A percentile compares a stretch with the other conserved stretches of the same genome.
Evolutionary conservation across 495 filamentous ascomycete genomes (phyloP).

Genomic region (Bryoglossum gracile): DNA sequence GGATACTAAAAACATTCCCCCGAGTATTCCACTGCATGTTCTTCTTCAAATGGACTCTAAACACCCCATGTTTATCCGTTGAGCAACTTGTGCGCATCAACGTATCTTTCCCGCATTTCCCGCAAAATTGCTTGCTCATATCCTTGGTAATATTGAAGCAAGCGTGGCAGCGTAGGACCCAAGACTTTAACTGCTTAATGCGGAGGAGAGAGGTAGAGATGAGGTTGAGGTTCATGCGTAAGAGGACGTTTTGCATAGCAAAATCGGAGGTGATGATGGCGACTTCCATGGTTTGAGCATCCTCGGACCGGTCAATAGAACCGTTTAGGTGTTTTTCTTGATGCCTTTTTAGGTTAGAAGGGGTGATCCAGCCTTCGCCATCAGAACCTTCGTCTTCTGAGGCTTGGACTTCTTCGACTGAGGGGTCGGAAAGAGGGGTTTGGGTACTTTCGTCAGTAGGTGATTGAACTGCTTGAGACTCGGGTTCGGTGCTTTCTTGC

Average conservation of each 20-base stretch:
- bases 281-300: constrained; percentile 58
- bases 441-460: neutral
- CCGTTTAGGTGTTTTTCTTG: constrained; percentile 57
- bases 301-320: constrained; percentile 40
- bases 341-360: constrained; percentile 80
- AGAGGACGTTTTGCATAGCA: constrained; percentile 91
- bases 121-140: constrained; percentile 88
- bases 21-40: constrained; percentile 96
- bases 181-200: constrained; percentile 73
- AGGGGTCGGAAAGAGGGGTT: neutral
- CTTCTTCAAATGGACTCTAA: constrained; percentile 83
- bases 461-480: neutral
- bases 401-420: constrained; percentile 11
- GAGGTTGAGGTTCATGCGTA: constrained; percentile 92
- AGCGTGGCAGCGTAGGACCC: constrained; percentile 86
- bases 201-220: constrained; percentile 69
- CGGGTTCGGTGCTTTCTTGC: neutral
- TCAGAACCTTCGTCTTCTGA: constrained; percentile 50
- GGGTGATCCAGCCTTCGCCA: constrained; percentile 88
- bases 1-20: constrained; percentile 82
- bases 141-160: constrained; percentile 85
- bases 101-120: constrained; percentile 79
- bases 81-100: constrained; percentile 81
- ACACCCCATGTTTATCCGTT: constrained; percentile 70
- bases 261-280: constrained; percentile 90